These are phyloP conservation scores for Kodamaea suecica DNA, from an alignment of 1,139 yeast genomes.

Conservation along the genomic window DNA sequence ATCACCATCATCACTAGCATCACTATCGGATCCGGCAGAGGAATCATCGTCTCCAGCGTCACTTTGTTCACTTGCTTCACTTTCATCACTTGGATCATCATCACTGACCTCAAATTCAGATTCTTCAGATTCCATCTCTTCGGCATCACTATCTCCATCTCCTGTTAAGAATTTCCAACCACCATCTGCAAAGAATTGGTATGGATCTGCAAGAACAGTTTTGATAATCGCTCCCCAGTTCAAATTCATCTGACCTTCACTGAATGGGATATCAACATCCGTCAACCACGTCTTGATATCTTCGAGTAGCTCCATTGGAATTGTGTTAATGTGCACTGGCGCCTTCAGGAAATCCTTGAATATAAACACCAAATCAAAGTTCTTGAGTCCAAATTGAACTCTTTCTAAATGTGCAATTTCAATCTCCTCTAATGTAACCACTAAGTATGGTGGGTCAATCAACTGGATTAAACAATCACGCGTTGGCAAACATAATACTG, in stretches of 20 bases:
- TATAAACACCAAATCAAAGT: slow-evolving; percentile 92
- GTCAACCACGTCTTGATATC: slow-evolving; percentile 95
- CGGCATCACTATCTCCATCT: slow-evolving; percentile 62
- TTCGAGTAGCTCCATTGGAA: slow-evolving; percentile 89
- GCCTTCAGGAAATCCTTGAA: slow-evolving; percentile 87
- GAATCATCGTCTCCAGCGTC: slow-evolving; percentile 40
- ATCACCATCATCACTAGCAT: slow-evolving; percentile 37
- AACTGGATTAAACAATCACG: slow-evolving; percentile 94
- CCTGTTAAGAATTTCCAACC: slow-evolving; percentile 94
- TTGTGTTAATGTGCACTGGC: slow-evolving; percentile 89
- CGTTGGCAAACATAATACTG: slow-evolving; percentile 94
- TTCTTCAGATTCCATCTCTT: slow-evolving; percentile 59
- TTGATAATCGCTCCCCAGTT: slow-evolving; percentile 97
- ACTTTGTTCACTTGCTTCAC: slow-evolving; percentile 55
- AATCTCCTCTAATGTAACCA: slow-evolving; percentile 84
- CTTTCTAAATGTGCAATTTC: slow-evolving; percentile 96
- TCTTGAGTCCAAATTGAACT: slow-evolving; percentile 94
- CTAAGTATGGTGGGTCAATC: slow-evolving; percentile 92
- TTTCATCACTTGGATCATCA: slow-evolving; percentile 71
- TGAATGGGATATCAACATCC: slow-evolving; percentile 90
- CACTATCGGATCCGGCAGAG: slow-evolving; percentile 36
- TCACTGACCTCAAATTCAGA: slow-evolving; percentile 59
- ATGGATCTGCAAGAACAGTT: slow-evolving; percentile 88
- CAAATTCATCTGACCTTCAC: slow-evolving; percentile 93
- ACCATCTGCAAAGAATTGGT: slow-evolving; percentile 88